Percentiles rank a stretch among this genome's conserved stretches.
phyloP scores from a whole-genome alignment of 805 yeast genomes.

The Yarrowia sp. region DNA sequence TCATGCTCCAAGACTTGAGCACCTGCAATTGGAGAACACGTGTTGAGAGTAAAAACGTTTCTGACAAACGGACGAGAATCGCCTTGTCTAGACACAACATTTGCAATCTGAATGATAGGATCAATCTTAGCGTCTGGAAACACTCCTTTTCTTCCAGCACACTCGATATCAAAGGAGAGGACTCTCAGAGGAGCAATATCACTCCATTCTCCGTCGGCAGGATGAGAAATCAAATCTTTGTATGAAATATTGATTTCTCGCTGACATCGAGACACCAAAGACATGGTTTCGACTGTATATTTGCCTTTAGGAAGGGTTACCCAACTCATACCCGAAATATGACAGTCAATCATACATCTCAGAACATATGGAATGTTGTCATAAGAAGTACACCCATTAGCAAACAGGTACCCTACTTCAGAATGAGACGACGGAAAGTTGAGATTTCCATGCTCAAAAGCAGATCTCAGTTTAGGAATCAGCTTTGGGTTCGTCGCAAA shows the following conservation, averaged over 20 bases:
- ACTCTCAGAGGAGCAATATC: conserved; percentile 91
- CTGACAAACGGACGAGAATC: conserved; percentile 81
- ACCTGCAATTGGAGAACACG: conserved; percentile 92
- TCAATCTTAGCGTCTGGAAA: conserved; percentile 94
- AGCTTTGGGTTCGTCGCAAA: conserved; percentile 62
- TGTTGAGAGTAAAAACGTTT: conserved; percentile 88
- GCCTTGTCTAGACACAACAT: conserved; percentile 83
- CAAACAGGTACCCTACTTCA: conserved; percentile 51
- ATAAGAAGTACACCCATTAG: conserved; percentile 56
- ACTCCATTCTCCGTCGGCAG: conserved; percentile 91
- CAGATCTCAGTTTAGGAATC: conserved; percentile 67
- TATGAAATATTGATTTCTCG: conserved; percentile 74
- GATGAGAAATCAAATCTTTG: conserved; percentile 68
- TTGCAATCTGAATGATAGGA: conserved; percentile 95
- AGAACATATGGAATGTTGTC: conserved; percentile 87
- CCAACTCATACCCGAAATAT: conserved; percentile 96
- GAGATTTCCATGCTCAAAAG: conserved; percentile 80
- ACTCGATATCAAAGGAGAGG: conserved; percentile 93
- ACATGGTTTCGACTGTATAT: conserved; percentile 47
- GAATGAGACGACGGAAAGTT: conserved; percentile 40
- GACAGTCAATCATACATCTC: conserved; percentile 88
- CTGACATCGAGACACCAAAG: conserved; percentile 73
- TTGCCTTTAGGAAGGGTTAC: conserved; percentile 76
- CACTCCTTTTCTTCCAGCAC: conserved; percentile 96
- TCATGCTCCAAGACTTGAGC: conserved; percentile 77